These are phyloP conservation scores for Penicillium sp. DNA, from an alignment of 2,329 filamentous ascomycete genomes.

Conservation along the genomic window DNA sequence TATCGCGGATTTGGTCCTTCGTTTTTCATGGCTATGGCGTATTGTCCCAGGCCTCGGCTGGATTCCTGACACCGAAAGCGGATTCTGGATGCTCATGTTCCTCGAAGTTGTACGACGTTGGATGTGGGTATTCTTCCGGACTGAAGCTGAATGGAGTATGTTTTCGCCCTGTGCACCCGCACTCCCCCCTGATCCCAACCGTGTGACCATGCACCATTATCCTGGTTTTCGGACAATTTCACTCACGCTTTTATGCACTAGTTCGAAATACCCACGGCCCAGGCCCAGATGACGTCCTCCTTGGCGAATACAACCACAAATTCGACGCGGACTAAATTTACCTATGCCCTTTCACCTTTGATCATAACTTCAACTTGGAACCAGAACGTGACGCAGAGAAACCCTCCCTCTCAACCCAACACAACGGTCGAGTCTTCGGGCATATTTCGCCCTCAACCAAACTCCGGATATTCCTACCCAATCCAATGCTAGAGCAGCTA, in stretches of 20 bases:
- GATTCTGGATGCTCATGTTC: conserved; percentile 77
- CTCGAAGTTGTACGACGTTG: conserved; percentile 81
- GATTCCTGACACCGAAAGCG: conserved; percentile 76
- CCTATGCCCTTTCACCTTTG: conserved; percentile 6
- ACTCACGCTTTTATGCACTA: conserved; percentile 23
- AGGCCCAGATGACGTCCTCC: conserved; percentile 60
- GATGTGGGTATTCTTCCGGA: conserved; percentile 94
- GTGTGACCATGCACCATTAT: not conserved
- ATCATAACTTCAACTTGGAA: conserved; percentile 7
- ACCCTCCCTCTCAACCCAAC: conserved; percentile 1
- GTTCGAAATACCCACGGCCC: conserved; percentile 49
- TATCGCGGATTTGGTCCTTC: conserved; percentile 64
- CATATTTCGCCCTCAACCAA: not conserved
- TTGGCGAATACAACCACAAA: conserved; percentile 63
- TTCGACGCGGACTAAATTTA: conserved; percentile 50
- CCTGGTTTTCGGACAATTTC: not conserved
- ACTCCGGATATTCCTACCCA: not conserved
- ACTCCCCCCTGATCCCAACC: not conserved
- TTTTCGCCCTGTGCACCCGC: conserved; percentile 10
- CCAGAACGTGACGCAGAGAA: conserved; percentile 18
- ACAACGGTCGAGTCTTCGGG: not conserved
- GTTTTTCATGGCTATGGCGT: conserved; percentile 87
- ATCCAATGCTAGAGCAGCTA: conserved; percentile 3
- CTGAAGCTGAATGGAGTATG: conserved; percentile 85
- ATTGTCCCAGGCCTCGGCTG: conserved; percentile 72